Conservation (phyloP, 148 eudicot species). For the Amaranthus hypochondriacus region DNA sequence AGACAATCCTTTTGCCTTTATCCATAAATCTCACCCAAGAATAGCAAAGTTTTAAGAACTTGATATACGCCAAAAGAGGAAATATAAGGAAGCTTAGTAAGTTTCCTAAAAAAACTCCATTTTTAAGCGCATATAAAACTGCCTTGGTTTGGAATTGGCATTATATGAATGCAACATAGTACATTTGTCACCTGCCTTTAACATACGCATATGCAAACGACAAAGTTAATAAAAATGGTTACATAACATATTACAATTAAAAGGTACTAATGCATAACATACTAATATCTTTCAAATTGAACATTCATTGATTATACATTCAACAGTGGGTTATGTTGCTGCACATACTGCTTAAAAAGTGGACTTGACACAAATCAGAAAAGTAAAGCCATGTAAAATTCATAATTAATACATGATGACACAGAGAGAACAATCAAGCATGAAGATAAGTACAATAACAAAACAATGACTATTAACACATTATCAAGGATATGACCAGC, state of each 20-base stretch:
- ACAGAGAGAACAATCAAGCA: not conserved
- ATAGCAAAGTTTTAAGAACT: not conserved
- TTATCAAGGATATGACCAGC: conserved; percentile 95
- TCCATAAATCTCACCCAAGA: not conserved
- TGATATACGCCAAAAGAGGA: not conserved
- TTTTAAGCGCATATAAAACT: not conserved
- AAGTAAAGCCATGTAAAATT: not conserved
- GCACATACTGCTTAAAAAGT: not conserved
- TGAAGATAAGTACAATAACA: not conserved
- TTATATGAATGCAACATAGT: not conserved
- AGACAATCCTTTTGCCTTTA: not conserved
- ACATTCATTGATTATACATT: not conserved
- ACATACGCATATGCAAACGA: not conserved
- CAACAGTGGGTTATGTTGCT: not conserved
- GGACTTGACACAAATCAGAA: not conserved
- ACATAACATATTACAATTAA: no score
- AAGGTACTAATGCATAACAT: not conserved
- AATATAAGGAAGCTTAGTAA: not conserved
- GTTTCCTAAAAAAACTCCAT: not conserved
- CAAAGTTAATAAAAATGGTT: not conserved
- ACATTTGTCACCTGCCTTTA: not conserved
- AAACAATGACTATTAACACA: not conserved
- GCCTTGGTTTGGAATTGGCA: no score
- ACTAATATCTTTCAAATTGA: not conserved
- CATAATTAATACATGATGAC: no score